Percentiles rank a stretch among this genome's conserved stretches.
phyloP scores from a whole-genome alignment of 2,329 filamentous ascomycete genomes.

The Macrophomina tecta region DNA sequence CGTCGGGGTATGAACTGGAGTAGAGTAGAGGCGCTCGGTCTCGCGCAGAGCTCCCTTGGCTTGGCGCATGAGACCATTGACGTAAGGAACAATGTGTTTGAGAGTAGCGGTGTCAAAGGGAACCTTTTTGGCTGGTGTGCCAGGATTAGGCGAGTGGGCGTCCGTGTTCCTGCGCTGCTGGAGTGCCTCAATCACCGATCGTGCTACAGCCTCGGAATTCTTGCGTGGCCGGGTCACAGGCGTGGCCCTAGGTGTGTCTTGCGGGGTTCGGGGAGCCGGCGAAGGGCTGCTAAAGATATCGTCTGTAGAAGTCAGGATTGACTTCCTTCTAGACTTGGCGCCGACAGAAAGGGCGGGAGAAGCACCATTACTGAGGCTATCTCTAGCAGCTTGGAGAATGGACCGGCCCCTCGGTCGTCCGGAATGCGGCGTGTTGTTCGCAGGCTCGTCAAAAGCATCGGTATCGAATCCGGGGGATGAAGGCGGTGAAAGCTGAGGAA shows the following conservation, averaged over 20 bases:
- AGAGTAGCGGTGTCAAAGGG: slow-evolving; percentile 70
- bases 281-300: slow-evolving; percentile 45
- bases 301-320: slow-evolving; percentile 40
- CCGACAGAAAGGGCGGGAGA: slow-evolving; percentile 11
- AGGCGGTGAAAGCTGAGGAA: slow-evolving; percentile 59
- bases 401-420: slow-evolving; percentile 7
- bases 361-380: slow-evolving; percentile 15
- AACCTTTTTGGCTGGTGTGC: slow-evolving; percentile 58
- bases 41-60: slow-evolving; percentile 56
- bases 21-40: slow-evolving; percentile 55
- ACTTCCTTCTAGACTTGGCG: slow-evolving; percentile 35
- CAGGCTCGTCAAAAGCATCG: slow-evolving; percentile 61
- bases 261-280: slow-evolving; percentile 36
- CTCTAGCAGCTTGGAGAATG: slow-evolving; percentile 14
- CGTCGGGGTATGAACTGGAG: slow-evolving; percentile 46
- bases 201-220: slow-evolving; percentile 64
- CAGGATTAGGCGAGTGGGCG: slow-evolving; percentile 35
- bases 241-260: slow-evolving; percentile 39
- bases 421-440: background rate
- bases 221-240: slow-evolving; percentile 56
- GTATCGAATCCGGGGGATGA: slow-evolving; percentile 65
- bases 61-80: slow-evolving; percentile 54
- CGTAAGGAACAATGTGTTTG: slow-evolving; percentile 64
- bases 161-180: slow-evolving; percentile 54
- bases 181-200: slow-evolving; percentile 66